Conservation (phyloP, 2,329 filamentous ascomycete species). For the Thelonectria discophora region DNA sequence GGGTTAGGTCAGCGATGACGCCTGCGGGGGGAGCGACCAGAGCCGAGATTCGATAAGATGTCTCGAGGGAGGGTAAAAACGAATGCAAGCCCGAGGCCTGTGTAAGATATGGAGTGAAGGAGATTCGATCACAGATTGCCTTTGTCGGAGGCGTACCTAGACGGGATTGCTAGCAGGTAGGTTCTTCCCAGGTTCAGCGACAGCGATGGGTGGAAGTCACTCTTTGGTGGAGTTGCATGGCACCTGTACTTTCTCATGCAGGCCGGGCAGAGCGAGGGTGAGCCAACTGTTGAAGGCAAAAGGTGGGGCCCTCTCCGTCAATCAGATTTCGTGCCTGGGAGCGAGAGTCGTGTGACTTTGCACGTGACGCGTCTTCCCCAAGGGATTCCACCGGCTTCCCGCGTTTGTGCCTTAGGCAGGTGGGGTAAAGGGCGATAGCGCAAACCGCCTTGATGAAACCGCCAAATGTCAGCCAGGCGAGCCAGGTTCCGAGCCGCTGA, state of each 20-base stretch:
- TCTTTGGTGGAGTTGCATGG: conserved; percentile 45
- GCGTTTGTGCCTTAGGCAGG: conserved; percentile 37
- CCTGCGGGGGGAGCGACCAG: conserved; percentile 41
- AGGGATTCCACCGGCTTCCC: conserved; percentile 27
- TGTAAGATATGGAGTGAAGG: conserved; percentile 25
- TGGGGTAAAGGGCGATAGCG: conserved; percentile 28
- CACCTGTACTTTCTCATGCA: conserved; percentile 47
- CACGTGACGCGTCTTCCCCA: conserved; percentile 36
- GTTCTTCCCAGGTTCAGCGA: conserved; percentile 30
- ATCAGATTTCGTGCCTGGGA: conserved; percentile 33
- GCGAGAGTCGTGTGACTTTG: conserved; percentile 32
- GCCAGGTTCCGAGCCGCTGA: conserved; percentile 8
- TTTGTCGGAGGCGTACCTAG: conserved; percentile 31
- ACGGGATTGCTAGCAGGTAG: conserved; percentile 20
- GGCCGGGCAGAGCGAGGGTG: conserved; percentile 34
- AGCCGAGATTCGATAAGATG: conserved; percentile 30
- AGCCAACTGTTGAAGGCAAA: conserved; percentile 26
- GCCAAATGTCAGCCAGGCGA: conserved; percentile 30
- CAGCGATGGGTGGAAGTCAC: conserved; percentile 48
- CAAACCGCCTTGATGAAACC: conserved; percentile 37
- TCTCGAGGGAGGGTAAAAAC: conserved; percentile 23
- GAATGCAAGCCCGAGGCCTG: conserved; percentile 20
- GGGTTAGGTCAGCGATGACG: conserved; percentile 54
- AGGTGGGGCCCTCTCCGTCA: conserved; percentile 30
- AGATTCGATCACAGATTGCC: conserved; percentile 26